Base-by-base conservation (phyloP, 768 basidiomycete genomes). In the Xerocomellus chrysenteron region DNA sequence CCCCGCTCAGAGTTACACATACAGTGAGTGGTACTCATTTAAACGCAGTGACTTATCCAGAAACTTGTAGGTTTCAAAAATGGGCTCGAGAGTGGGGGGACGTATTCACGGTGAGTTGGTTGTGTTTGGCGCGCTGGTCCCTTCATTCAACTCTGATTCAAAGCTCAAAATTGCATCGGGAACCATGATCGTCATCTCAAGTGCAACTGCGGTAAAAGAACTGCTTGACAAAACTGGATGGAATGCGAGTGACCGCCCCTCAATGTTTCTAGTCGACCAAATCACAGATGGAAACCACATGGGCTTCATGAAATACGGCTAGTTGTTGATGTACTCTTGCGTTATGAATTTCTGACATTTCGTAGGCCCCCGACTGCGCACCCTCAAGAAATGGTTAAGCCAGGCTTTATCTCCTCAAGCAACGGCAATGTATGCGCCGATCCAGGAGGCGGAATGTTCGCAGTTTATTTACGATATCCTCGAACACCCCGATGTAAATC, bases 61-160 rank as follows among this genome's bases (percentile, higher is more conserved):
- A 33, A 7, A 21, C 11, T 5, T 6, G 26, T 24, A 54, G 53
- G 41, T 54, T 54, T n/a, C 53, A 54, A n/a, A 47, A 41, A 41
- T 54, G 53, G 53, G 53, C 53, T n/a, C 53, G 42, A 47, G 45
- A 54, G 41, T 54, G 53, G 53, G 53, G 53, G 9, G 53, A 54
- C 26, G 16, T 54, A 12, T 54, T 54, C 53, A 40, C 53, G 17
- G 53, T 47, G 46, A 33, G 46, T 47, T 8, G 30, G 32, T 16
- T 8, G 24, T 12, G 19, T 4, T 44, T 26, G 17, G 13, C 26
- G 24, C 7, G 1, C 36, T 44, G 33, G 5, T 33, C 26, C 16
- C 12, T 43, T 43, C 6, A 44, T 44, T 24, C 36, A 32, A 49
- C 24, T 19, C 19, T n/a, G 7, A n/a, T n/a, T 33, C 12, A 21